phyloP scores from a whole-genome alignment of 2,329 filamentous ascomycete genomes.

The Colletotrichum sp. region DNA sequence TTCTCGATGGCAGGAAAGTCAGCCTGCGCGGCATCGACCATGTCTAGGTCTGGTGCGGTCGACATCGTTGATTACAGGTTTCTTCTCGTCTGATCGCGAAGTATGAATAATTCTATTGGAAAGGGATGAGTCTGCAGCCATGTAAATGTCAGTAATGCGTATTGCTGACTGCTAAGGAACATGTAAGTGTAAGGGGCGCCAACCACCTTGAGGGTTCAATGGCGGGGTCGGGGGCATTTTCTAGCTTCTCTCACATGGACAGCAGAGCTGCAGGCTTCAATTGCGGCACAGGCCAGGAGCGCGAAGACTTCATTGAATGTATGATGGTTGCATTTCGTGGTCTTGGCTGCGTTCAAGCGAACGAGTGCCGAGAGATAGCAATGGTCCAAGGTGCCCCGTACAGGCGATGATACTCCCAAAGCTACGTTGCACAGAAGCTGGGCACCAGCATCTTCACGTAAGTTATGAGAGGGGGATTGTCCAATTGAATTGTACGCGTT shows the following conservation, averaged over 20 bases:
- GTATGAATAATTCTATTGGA: background rate
- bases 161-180: background rate
- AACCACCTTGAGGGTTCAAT: background rate
- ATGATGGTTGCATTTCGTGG: background rate
- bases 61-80: background rate
- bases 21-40: slow-evolving; percentile 10
- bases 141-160: background rate
- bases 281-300: background rate
- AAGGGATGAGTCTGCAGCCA: background rate
- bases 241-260: background rate
- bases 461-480: background rate
- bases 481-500: background rate
- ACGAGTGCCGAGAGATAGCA: background rate
- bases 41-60: slow-evolving; percentile 8
- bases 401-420: background rate
- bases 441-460: background rate
- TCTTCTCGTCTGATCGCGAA: background rate
- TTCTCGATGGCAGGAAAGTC: slow-evolving; percentile 14
- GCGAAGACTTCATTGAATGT: background rate
- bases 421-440: background rate
- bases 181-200: background rate
- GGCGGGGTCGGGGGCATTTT: background rate
- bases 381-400: background rate
- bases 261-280: background rate
- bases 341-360: background rate